A percentile compares a stretch with the other conserved stretches of the same genome.
Evolutionary conservation across 1,284 basidiomycete genomes (phyloP).

Genomic region (Meripilus lineatus): DNA sequence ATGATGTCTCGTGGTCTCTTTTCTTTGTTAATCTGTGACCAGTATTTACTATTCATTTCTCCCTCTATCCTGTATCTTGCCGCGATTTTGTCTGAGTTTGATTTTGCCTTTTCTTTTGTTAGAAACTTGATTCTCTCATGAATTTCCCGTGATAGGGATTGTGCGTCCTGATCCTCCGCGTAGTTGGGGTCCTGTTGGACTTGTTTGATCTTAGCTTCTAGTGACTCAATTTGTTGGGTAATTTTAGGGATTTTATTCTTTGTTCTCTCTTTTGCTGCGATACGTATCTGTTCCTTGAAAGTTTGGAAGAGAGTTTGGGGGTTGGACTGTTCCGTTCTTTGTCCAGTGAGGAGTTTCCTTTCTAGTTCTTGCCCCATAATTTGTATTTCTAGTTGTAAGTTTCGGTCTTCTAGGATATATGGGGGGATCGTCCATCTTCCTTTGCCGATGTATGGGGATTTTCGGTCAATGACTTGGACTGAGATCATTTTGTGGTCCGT

Average conservation of each 20-base stretch:
- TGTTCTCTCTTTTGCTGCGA: constrained; percentile 1
- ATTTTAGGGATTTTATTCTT: constrained; percentile 6
- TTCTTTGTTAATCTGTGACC: constrained; percentile 7
- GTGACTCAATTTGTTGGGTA: constrained; percentile 1
- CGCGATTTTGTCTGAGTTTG: background rate
- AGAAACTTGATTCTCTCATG: background rate
- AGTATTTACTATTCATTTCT: constrained; percentile 7
- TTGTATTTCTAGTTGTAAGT: background rate
- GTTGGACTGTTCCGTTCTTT: constrained; percentile 1
- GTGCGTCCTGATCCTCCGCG: background rate
- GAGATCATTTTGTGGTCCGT: constrained; percentile 2
- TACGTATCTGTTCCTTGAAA: background rate
- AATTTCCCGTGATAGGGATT: background rate
- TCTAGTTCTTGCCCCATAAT: too few species aligned
- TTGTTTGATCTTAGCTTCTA: background rate
- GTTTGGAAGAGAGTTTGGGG: constrained; percentile 20
- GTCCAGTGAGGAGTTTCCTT: too few species aligned
- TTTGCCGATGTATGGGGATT: background rate
- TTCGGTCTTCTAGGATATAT: constrained; percentile 1
- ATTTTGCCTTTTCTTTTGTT: background rate
- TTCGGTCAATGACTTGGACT: constrained; percentile 4
- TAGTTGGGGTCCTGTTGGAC: background rate
- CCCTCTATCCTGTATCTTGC: constrained; percentile 1
- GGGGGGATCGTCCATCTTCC: background rate
- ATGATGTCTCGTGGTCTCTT: constrained; percentile 6